Conservation (phyloP, 208 protist species). For the Wallacemonas sp. region DNA sequence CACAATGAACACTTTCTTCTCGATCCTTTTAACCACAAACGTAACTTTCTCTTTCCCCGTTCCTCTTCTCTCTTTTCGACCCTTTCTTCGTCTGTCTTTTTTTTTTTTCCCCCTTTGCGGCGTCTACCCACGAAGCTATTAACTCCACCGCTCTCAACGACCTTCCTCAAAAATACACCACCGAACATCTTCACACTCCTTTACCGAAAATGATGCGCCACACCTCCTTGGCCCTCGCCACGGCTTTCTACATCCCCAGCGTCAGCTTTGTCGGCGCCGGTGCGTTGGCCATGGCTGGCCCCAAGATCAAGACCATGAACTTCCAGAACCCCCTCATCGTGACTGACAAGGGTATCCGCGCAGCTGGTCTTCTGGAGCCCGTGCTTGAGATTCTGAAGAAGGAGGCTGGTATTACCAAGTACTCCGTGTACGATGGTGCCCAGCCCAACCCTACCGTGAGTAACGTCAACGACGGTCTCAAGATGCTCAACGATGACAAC, state of each 20-base stretch:
- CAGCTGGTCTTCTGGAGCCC: slow-evolving; percentile 54
- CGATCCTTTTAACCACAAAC: background rate
- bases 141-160: slow-evolving; percentile 8
- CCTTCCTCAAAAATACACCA: background rate
- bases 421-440: slow-evolving; percentile 57
- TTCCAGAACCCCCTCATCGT: slow-evolving; percentile 74
- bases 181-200: background rate
- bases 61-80: background rate
- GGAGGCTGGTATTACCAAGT: slow-evolving; percentile 45
- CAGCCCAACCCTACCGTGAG: slow-evolving; percentile 65
- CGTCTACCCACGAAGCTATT: background rate
- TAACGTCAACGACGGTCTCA: slow-evolving; percentile 58
- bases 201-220: slow-evolving; percentile 22
- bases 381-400: slow-evolving; percentile 50
- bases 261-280: slow-evolving; percentile 62
- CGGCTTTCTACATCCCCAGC: slow-evolving; percentile 59
- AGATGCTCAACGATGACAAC: slow-evolving; percentile 42
- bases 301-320: slow-evolving; percentile 53
- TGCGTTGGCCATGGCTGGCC: slow-evolving; percentile 51
- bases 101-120: background rate
- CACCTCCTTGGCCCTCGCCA: slow-evolving; percentile 32
- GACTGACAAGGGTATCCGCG: slow-evolving; percentile 62
- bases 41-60: background rate
- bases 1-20: background rate
- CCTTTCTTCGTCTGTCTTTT: slow-evolving; percentile 4